Evolutionary conservation across 2,329 filamentous ascomycete species (phyloP).

Genomic region (Salinomyces thailandicus): DNA sequence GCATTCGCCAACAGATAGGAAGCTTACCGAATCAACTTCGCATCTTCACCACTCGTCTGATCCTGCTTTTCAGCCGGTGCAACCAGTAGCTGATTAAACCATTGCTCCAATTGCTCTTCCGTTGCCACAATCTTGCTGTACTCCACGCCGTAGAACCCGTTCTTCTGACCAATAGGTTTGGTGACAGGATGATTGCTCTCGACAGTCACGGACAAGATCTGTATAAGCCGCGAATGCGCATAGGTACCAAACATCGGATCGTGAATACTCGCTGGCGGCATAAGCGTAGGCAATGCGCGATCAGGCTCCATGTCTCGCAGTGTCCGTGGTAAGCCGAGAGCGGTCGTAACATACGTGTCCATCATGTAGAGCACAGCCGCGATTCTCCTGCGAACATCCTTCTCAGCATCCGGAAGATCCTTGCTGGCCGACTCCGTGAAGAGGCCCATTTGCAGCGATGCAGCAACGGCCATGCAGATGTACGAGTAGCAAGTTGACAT

Average conservation of each 20-base stretch:
- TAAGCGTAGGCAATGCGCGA: slow-evolving; percentile 2
- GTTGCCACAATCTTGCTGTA: slow-evolving; percentile 8
- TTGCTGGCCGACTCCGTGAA: slow-evolving; percentile 9
- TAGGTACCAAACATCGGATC: slow-evolving; percentile 8
- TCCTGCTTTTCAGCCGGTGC: slow-evolving; percentile 2
- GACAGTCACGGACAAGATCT: slow-evolving; percentile 6
- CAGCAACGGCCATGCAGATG: slow-evolving; percentile 18
- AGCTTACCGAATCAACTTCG: slow-evolving; percentile 2
- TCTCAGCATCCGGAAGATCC: slow-evolving; percentile 6
- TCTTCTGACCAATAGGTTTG: slow-evolving; percentile 6
- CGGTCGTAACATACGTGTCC: slow-evolving; percentile 14
- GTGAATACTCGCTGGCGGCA: neutral
- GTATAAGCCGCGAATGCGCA: slow-evolving; percentile 6
- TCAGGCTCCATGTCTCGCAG: slow-evolving; percentile 11
- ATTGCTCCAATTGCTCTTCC: slow-evolving; percentile 1
- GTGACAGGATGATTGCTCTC: slow-evolving; percentile 9
- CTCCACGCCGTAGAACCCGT: slow-evolving; percentile 8
- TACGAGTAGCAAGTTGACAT: slow-evolving; percentile 18
- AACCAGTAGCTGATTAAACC: neutral
- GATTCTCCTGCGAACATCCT: slow-evolving; percentile 6
- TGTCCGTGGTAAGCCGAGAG: slow-evolving; percentile 14
- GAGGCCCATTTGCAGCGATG: slow-evolving; percentile 18
- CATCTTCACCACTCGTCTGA: neutral
- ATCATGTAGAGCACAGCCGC: slow-evolving; percentile 14
- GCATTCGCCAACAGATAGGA: too few relatives aligned